phyloP scores from a whole-genome alignment of 352 stramenopile genomes.

The Pythium volutum region DNA sequence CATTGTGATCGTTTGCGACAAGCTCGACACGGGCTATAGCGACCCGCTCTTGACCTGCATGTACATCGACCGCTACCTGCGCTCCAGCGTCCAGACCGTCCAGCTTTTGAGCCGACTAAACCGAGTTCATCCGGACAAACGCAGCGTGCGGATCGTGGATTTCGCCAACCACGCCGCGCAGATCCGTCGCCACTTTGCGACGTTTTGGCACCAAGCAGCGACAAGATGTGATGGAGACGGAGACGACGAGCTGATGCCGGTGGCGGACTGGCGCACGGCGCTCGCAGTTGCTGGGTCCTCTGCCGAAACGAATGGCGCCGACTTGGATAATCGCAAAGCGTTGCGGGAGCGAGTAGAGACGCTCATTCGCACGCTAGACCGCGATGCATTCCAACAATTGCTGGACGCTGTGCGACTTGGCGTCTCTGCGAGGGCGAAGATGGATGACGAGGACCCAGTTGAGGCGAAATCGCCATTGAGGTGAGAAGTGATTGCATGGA shows the following conservation, averaged over 20 bases:
- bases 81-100: slow-evolving; percentile 61
- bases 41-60: slow-evolving; percentile 68
- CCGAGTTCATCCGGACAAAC: slow-evolving; percentile 56
- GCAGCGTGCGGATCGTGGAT: slow-evolving; percentile 49
- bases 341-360: background rate
- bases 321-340: background rate
- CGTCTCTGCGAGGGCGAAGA: background rate
- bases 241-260: background rate
- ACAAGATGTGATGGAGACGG: background rate
- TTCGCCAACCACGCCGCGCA: slow-evolving; percentile 75
- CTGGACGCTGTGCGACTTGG: slow-evolving; percentile 8
- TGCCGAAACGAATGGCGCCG: background rate
- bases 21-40: slow-evolving; percentile 85
- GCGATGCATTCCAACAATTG: slow-evolving; percentile 24
- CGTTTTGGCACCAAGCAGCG: slow-evolving; percentile 23
- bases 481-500: background rate
- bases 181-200: slow-evolving; percentile 40
- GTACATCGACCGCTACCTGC: slow-evolving; percentile 82
- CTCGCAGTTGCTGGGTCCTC: background rate
- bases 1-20: slow-evolving; percentile 83
- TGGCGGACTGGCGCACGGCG: slow-evolving; percentile 11
- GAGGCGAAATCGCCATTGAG: background rate
- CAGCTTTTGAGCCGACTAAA: slow-evolving; percentile 83
- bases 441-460: background rate
- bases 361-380: slow-evolving; percentile 6